These are phyloP conservation scores for Inonotus hispidus DNA, from an alignment of 1,284 basidiomycete species.

Conservation along the genomic window DNA sequence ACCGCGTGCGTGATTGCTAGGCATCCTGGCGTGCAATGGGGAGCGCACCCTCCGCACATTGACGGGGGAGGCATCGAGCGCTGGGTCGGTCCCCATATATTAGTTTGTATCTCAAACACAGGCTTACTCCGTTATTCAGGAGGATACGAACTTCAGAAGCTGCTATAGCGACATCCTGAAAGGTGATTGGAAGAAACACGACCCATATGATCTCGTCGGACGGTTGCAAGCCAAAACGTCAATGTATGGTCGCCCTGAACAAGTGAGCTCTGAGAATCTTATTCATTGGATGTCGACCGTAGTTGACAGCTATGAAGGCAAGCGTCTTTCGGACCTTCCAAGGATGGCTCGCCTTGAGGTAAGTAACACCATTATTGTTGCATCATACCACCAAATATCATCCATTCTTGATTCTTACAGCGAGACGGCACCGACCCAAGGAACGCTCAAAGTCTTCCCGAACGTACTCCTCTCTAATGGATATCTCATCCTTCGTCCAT, in stretches of 20 bases:
- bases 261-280: conserved; percentile 30
- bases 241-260: conserved; percentile 55
- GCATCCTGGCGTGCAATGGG: conserved; percentile 66
- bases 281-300: not conserved
- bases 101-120: not conserved
- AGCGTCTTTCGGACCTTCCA: conserved; percentile 80
- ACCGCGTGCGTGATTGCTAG: conserved; percentile 26
- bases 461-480: conserved; percentile 69
- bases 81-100: conserved; percentile 38
- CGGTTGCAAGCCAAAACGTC: conserved; percentile 59
- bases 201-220: conserved; percentile 62
- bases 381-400: too few relatives aligned
- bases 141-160: conserved; percentile 63
- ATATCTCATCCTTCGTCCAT: conserved; percentile 79
- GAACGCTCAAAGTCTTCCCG: conserved; percentile 78
- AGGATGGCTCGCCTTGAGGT: conserved; percentile 70
- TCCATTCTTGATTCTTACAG: conserved; percentile 27
- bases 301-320: conserved; percentile 29
- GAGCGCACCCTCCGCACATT: conserved; percentile 69
- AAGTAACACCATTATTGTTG: not conserved
- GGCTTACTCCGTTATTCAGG: conserved; percentile 25
- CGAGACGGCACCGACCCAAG: conserved; percentile 68
- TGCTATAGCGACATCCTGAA: conserved; percentile 64
- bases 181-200: conserved; percentile 66
- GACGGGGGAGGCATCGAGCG: conserved; percentile 81